phyloP scores from a whole-genome alignment of 768 basidiomycete genomes.

The Tricholoma furcatifolium region DNA sequence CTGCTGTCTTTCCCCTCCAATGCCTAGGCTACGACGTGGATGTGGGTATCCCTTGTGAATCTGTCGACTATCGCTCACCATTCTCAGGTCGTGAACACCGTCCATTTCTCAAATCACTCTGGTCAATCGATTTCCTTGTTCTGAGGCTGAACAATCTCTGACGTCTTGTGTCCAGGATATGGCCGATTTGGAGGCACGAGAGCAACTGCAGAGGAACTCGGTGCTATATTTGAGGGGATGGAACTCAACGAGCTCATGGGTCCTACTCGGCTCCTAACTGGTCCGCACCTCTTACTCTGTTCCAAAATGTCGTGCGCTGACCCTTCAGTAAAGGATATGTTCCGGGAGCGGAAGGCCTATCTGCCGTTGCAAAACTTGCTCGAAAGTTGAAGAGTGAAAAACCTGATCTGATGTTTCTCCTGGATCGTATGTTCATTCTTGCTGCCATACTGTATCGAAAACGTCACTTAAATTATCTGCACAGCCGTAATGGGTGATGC shows the following conservation, averaged over 20 bases:
- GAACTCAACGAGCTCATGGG: slow-evolving; percentile 72
- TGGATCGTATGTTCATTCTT: slow-evolving; percentile 72
- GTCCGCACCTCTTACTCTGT: slow-evolving; percentile 29
- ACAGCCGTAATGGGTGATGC: slow-evolving; percentile 94
- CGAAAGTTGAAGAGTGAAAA: slow-evolving; percentile 55
- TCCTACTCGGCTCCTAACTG: slow-evolving; percentile 78
- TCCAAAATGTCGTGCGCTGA: not conserved
- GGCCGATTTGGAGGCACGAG: slow-evolving; percentile 77
- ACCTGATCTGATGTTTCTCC: slow-evolving; percentile 73
- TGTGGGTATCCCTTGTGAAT: slow-evolving; percentile 44
- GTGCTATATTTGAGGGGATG: slow-evolving; percentile 70
- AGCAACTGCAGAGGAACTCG: slow-evolving; percentile 76
- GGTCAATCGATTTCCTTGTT: slow-evolving; percentile 42
- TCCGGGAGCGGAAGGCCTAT: slow-evolving; percentile 59
- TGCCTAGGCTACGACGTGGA: slow-evolving; percentile 95
- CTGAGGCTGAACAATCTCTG: not conserved
- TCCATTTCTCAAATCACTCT: slow-evolving; percentile 93
- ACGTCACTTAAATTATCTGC: not conserved
- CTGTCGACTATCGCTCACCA: slow-evolving; percentile 14
- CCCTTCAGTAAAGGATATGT: not conserved
- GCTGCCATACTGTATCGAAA: not conserved
- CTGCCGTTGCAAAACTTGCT: slow-evolving; percentile 62
- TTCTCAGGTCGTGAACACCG: slow-evolving; percentile 78
- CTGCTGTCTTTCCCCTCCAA: slow-evolving; percentile 75
- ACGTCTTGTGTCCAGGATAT: slow-evolving; percentile 59